These are phyloP conservation scores for Cystoisospora suis DNA, from an alignment of 169 alveolate species.

Conservation along the genomic window DNA sequence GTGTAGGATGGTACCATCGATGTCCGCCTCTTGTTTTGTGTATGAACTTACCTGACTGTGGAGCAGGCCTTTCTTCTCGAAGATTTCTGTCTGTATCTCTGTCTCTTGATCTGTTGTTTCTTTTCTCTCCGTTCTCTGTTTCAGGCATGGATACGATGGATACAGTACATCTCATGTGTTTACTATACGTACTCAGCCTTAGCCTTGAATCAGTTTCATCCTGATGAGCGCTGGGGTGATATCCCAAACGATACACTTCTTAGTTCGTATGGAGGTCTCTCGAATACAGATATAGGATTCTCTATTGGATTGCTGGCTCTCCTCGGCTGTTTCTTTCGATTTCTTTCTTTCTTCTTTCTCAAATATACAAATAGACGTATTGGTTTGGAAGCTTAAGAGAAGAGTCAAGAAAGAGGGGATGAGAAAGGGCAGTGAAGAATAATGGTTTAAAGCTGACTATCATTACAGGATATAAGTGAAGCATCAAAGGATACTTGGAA, in stretches of 20 bases:
- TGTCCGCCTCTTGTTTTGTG: neutral
- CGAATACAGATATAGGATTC: conserved; percentile 26
- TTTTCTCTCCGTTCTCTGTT: neutral
- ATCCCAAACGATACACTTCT: neutral
- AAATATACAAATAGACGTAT: conserved; percentile 52
- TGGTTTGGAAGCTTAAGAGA: conserved; percentile 46
- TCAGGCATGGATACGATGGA: conserved; percentile 65
- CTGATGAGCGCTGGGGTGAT: conserved; percentile 28
- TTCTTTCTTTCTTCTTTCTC: conserved; percentile 42
- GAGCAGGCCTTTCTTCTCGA: neutral
- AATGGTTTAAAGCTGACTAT: too few species aligned
- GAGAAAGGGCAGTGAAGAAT: too few species aligned
- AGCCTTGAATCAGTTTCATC: conserved; percentile 50
- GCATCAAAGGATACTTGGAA: too few species aligned
- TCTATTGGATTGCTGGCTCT: neutral
- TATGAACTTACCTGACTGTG: neutral
- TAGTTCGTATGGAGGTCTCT: conserved; percentile 38
- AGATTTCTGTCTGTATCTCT: neutral
- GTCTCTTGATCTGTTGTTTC: neutral
- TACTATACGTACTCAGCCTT: conserved; percentile 39
- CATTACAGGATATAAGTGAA: too few species aligned
- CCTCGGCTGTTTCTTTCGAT: conserved; percentile 30
- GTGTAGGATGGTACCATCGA: too few species aligned
- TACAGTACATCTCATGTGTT: conserved; percentile 48
- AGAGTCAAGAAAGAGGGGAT: too few species aligned